Evolutionary conservation across 2,329 filamentous ascomycete species (phyloP).

Genomic region (Cyphellophora europaea): DNA sequence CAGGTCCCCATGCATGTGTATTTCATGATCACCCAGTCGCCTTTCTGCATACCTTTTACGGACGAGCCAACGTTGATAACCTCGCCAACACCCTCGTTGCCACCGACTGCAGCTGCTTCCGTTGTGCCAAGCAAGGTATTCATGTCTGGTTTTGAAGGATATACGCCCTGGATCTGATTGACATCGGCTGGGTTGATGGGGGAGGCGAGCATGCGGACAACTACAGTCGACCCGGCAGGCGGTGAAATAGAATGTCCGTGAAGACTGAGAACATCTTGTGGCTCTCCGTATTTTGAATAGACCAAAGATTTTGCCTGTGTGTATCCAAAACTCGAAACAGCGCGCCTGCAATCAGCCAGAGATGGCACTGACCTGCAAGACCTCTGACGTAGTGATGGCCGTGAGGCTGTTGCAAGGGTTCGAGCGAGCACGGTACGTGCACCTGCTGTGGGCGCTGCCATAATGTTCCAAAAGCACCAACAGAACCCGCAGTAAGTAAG

Average conservation of each 20-base stretch:
- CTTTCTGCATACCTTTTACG: conserved; percentile 55
- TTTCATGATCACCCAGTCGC: conserved; percentile 92
- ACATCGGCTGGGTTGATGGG: conserved; percentile 97
- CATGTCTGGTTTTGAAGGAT: conserved; percentile 76
- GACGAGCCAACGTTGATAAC: conserved; percentile 61
- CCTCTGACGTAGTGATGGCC: not conserved
- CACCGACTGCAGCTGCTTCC: conserved; percentile 66
- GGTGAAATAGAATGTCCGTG: conserved; percentile 41
- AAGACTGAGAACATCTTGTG: conserved; percentile 38
- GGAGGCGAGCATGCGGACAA: conserved; percentile 78
- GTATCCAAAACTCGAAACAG: conserved; percentile 39
- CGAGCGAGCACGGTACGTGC: no score
- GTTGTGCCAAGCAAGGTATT: conserved; percentile 66
- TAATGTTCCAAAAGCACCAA: no score
- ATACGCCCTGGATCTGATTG: conserved; percentile 95
- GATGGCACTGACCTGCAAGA: not conserved
- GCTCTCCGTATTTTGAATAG: conserved; percentile 39
- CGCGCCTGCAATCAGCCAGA: conserved; percentile 22
- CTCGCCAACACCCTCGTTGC: conserved; percentile 91
- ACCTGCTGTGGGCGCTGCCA: no score
- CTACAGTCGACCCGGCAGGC: conserved; percentile 53
- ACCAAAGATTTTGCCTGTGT: conserved; percentile 40
- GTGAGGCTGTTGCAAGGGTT: no score
- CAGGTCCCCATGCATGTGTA: conserved; percentile 81
- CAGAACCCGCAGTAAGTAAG: no score